These are phyloP conservation scores for Kalaharituber pfeilii DNA, from an alignment of 2,329 filamentous ascomycete genomes.

Conservation along the genomic window DNA sequence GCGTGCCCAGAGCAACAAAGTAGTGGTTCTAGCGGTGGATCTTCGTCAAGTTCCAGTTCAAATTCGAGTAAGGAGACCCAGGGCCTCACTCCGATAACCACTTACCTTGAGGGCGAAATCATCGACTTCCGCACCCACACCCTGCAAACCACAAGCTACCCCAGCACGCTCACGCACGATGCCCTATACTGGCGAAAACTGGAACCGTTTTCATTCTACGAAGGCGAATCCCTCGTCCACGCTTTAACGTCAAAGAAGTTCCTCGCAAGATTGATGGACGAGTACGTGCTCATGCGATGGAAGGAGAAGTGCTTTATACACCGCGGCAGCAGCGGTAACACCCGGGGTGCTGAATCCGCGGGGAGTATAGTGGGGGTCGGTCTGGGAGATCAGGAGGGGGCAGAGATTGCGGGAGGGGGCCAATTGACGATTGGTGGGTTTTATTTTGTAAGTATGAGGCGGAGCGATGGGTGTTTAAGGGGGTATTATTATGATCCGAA, in stretches of 20 bases:
- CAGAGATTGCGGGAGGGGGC: conserved; percentile 25
- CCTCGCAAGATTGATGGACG: conserved; percentile 27
- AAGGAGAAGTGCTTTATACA: conserved; percentile 35
- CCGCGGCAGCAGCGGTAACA: neutral
- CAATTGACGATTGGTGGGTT: conserved; percentile 37
- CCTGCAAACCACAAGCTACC: conserved; percentile 31
- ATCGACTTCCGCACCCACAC: conserved; percentile 37
- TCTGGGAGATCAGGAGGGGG: conserved; percentile 18
- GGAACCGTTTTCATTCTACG: conserved; percentile 28
- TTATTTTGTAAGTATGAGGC: conserved; percentile 35
- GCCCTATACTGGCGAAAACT: conserved; percentile 24
- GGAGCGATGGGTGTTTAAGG: conserved; percentile 32
- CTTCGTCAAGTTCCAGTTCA: neutral
- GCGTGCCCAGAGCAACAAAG: conserved; percentile 4
- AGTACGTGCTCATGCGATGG: conserved; percentile 41
- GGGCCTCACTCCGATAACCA: conserved; percentile 40
- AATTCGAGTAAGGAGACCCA: conserved; percentile 20
- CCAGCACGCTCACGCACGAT: conserved; percentile 27
- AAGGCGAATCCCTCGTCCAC: conserved; percentile 30
- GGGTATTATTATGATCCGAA: conserved; percentile 40
- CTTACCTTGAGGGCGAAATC: conserved; percentile 51
- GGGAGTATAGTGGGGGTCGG: neutral
- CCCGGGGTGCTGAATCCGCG: neutral
- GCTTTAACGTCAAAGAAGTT: conserved; percentile 29
- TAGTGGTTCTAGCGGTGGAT: conserved; percentile 1